Base-by-base conservation (phyloP, 345 rosid species). In the Euclidium syriacum region DNA sequence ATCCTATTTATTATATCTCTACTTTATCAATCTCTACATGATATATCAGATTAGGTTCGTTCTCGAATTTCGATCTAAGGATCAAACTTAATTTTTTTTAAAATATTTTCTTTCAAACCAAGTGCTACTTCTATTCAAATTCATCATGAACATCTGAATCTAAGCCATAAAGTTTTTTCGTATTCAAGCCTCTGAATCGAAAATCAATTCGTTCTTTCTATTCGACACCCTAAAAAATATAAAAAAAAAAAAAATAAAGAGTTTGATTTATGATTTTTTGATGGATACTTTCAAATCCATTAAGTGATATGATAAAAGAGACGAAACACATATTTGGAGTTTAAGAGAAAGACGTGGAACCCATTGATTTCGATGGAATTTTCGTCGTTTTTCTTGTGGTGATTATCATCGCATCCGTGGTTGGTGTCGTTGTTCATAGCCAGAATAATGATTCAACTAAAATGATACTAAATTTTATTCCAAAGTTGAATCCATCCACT, bases 301-400 rank as follows among this genome's bases (percentile, higher is more conserved):
- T 67, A 86, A 79, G 35, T 87, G 95, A 20, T 92, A n/a, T 43
- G 95, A 85, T 7, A 86, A 91, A 67, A 89, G 88, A 0, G 84
- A 88, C 7, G 83, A 71, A 62, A 46, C 0, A 79, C 85, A 59
- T 70, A 86, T 55, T 72, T 46, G 35, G 82, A 81, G 10, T 82
- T 73, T 77, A 75, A 73, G 38, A 65, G 44, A 26, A 85, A 75
- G 52, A 67, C 85, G 1, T 62, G 80, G 5, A 69, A 65, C 51
- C 91, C 91, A 25, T 17, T 70, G 39, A 23, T 81, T 55, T 32
- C 74, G 33, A 8, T 83, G 11, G 29, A 10, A n/a, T 78, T 43
- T 74, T 84, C 49, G 12, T 61, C 27, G 7, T 68, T 18, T 59
- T 81, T 14, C 73, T 89, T 0, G 5, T 78, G 1, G 70, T 73